Base-by-base conservation (phyloP, 345 rosid genomes). In the Eucalyptus microcorys region DNA sequence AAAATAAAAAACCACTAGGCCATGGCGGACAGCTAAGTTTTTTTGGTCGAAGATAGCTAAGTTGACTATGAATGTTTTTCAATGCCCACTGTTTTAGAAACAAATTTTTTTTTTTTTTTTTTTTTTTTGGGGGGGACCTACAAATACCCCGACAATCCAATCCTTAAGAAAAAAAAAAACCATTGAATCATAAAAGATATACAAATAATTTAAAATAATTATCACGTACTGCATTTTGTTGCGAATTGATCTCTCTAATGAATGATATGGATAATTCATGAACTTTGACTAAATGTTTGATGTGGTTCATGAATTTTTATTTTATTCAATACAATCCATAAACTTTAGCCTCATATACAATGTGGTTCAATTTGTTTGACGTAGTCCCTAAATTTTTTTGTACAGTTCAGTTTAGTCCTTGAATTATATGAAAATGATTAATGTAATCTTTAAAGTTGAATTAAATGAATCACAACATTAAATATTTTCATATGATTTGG, bases 151-250 rank as follows among this genome's bases (percentile, higher is more conserved):
- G 14, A 61, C 0, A 61, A 61, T 61, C 15, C 68, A 30, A 27
- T 61, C 68, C 4, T 61, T 6, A n/a, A 30, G 0, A 0, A 27
- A 59, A 61, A 61, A 14, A 15, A 1, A 5, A 15, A 61, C 17
- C 4, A 7, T 61, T 4, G 17, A 14, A 30, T 61, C 8, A 61
- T 24, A 27, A 13, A 61, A 61, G 68, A 61, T 13, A 48, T 12
- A 4, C 13, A 48, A 48, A 48, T 48, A 48, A 48, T 48, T 48
- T 49, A 49, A 49, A 66, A 32, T 17, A 34, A 17, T 34, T 34
- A 11, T 17, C 7, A 11, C 1, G 43, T 17, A 34, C 24, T 1
- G 1, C 37, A 34, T 68, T 2, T 68, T 4, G 14, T 10, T 2
- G 8, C 6, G 14, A 71, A 71, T 37, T 40, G 45, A 37, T 71